Base-by-base conservation (phyloP, 768 basidiomycete species). In the Lentinula sp. region DNA sequence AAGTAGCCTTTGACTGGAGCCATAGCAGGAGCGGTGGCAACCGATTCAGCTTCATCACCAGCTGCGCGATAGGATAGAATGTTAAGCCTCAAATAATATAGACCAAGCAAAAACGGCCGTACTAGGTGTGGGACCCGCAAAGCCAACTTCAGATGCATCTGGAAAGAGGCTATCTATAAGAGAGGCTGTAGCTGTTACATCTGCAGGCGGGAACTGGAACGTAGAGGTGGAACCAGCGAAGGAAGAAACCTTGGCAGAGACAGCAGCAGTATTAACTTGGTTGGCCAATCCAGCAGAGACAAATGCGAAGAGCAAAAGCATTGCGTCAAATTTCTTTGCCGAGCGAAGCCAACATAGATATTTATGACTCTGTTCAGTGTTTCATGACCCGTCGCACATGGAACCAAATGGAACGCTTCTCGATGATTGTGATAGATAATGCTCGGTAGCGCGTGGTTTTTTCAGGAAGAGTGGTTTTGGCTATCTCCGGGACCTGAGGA, bases 91-190 rank as follows among this genome's bases (percentile, higher is more conserved):
- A 32, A 28, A 23, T 8, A 55, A 23, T 9, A 2, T 31, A 18
- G 37, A 13, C 15, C 39, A 53, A 21, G 31, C 57, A n/a, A 61
- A 51, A 0, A 32, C 59, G 28, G 8, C 68, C 75, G 59, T 65
- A 80, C 80, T 82, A 0, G 79, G 77, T 3, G 81, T 82, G 15
- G 81, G 72, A 4, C 80, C 81, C 28, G 77, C 60, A 62, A 76
- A 77, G n/a, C 80, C 80, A 9, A 83, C 76, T 46, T 77, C 68
- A 11, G 70, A 68, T 11, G 67, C 75, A 62, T 75, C 72, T 0
- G 79, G 78, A 61, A 83, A 84, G 65, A 73, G 70, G 16, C 73
- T 56, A 51, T 70, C 69, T 39, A 43, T 28, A 6, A 56, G 40
- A 56, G 70, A 46, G 1, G 73, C 73, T 13, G 74, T 68, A 4